Percentiles rank a stretch among this genome's conserved stretches.
Conservation (phyloP, 1,284 basidiomycete genomes). For the Microbotryomycetes sp. region DNA sequence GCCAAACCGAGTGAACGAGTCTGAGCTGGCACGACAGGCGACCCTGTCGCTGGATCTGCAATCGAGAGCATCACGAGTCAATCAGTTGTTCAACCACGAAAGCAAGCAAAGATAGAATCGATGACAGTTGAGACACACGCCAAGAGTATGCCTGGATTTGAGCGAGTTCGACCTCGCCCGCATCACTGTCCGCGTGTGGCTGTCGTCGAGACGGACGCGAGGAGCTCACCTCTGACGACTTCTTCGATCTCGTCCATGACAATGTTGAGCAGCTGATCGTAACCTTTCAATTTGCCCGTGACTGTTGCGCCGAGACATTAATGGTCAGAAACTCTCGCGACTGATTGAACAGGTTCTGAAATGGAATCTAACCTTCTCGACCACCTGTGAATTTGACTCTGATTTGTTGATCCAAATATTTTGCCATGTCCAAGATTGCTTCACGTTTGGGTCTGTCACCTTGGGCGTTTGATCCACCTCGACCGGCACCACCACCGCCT, state of each 20-base stretch:
- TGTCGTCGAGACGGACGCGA: background rate
- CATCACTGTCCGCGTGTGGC: no score
- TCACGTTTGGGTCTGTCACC: constrained; percentile 83
- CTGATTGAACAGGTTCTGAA: background rate
- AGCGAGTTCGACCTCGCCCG: no score
- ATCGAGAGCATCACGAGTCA: background rate
- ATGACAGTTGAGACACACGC: no score
- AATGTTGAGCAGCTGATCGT: constrained; percentile 92
- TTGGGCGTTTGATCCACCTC: constrained; percentile 37
- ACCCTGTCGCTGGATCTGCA: constrained; percentile 33
- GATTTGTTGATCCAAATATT: constrained; percentile 87
- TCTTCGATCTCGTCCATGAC: constrained; percentile 87
- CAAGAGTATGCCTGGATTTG: no score
- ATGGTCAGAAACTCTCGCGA: background rate
- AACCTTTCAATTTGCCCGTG: constrained; percentile 86
- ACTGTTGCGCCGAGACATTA: constrained; percentile 52
- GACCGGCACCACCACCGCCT: constrained; percentile 19
- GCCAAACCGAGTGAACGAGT: constrained; percentile 70
- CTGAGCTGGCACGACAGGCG: constrained; percentile 39
- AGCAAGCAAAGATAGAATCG: no score
- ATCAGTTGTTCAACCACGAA: no score
- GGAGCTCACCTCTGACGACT: constrained; percentile 55
- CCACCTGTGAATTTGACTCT: constrained; percentile 96
- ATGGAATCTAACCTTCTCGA: constrained; percentile 65
- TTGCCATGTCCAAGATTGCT: constrained; percentile 89